Conservation (phyloP, 371 early-diverging fungal species). For the Saksenaea vasiformis region DNA sequence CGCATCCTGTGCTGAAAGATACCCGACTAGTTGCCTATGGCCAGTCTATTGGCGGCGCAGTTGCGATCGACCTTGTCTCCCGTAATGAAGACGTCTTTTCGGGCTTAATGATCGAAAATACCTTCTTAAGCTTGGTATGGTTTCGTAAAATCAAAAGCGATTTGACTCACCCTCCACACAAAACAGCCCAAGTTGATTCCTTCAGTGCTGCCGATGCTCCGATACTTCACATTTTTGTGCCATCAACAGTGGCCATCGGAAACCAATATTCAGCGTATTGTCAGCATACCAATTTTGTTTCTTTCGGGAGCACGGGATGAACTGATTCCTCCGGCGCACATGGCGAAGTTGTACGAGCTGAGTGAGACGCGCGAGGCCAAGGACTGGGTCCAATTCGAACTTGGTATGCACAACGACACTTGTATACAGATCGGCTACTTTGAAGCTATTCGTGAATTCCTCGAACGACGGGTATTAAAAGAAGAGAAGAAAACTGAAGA, state of each 20-base stretch:
- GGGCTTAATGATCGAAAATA: slow-evolving; percentile 93
- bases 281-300: slow-evolving; percentile 80
- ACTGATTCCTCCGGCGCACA: slow-evolving; percentile 87
- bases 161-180: background rate
- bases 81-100: slow-evolving; percentile 76
- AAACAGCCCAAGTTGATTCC: slow-evolving; percentile 85
- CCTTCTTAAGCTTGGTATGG: slow-evolving; percentile 85
- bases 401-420: slow-evolving; percentile 94
- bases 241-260: slow-evolving; percentile 92
- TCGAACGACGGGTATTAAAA: slow-evolving; percentile 27
- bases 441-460: slow-evolving; percentile 61
- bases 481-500: slow-evolving; percentile 5
- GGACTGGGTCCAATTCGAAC: slow-evolving; percentile 60
- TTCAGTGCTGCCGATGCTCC: slow-evolving; percentile 76
- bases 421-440: slow-evolving; percentile 87
- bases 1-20: slow-evolving; percentile 70
- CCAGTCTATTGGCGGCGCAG: slow-evolving; percentile 98
- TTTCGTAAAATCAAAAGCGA: background rate
- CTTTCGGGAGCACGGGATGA: slow-evolving; percentile 85
- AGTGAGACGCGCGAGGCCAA: slow-evolving; percentile 56
- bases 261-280: slow-evolving; percentile 66
- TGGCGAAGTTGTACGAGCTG: slow-evolving; percentile 71
- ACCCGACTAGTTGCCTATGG: slow-evolving; percentile 88
- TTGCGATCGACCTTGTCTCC: slow-evolving; percentile 85
- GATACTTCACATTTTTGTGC: slow-evolving; percentile 75